Evolutionary conservation across 257 asterid genomes (phyloP).

Genomic region (Leonotis leonurus): DNA sequence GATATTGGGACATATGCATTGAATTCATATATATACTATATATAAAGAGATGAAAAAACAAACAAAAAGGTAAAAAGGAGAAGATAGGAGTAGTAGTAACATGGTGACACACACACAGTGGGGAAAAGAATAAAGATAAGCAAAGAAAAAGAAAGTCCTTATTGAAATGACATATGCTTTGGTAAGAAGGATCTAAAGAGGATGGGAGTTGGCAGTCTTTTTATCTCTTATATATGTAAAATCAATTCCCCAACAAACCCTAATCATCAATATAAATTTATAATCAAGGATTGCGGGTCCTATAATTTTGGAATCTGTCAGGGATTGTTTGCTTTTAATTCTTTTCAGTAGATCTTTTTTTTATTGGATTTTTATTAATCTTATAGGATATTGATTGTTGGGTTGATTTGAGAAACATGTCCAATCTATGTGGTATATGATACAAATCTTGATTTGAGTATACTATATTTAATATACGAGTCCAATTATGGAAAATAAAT

Average conservation of each 20-base stretch:
- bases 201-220: conserved; percentile 18
- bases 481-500: no score
- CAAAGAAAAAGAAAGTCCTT: conserved; percentile 18
- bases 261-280: conserved; percentile 28
- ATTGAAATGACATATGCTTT: conserved; percentile 34
- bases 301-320: conserved; percentile 19
- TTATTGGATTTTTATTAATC: neutral
- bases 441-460: no score
- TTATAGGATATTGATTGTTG: no score
- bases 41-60: conserved; percentile 13
- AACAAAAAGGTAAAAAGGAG: conserved; percentile 31
- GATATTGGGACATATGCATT: no score
- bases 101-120: conserved; percentile 11
- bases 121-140: conserved; percentile 27
- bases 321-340: neutral
- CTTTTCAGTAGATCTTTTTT: neutral
- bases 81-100: conserved; percentile 11
- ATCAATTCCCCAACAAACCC: conserved; percentile 26
- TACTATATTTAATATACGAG: no score
- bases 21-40: no score
- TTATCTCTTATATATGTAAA: conserved; percentile 11
- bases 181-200: conserved; percentile 37
- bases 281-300: conserved; percentile 21
- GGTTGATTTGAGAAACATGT: neutral
- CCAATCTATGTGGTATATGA: no score